Evolutionary conservation across 768 basidiomycete species (phyloP).

Genomic region (Termitomyces sp.): DNA sequence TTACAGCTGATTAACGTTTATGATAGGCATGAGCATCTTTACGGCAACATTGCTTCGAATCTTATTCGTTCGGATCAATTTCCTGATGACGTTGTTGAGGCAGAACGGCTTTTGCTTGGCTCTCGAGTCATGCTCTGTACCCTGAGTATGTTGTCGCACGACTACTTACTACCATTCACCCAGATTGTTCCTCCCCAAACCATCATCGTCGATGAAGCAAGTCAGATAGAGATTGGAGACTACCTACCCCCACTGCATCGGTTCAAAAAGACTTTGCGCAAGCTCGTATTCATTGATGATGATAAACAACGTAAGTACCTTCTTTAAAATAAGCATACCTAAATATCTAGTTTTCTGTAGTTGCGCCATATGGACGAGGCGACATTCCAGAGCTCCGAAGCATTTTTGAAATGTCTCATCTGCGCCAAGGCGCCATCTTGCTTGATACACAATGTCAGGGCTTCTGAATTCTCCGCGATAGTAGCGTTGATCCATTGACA

Average conservation of each 20-base stretch:
- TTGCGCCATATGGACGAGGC: constrained; percentile 59
- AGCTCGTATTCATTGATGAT: constrained; percentile 48
- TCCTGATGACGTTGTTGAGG: constrained; percentile 13
- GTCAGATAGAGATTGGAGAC: constrained; percentile 46
- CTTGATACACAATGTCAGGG: constrained; percentile 58
- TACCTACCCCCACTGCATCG: constrained; percentile 35
- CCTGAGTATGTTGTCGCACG: constrained; percentile 53
- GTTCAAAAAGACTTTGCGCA: constrained; percentile 29
- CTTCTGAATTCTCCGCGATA: neutral
- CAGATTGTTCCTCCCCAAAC: constrained; percentile 29
- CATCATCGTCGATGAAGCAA: constrained; percentile 49
- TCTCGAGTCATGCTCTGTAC: constrained; percentile 62
- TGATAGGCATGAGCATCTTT: constrained; percentile 70
- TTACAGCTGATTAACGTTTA: neutral
- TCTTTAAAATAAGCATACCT: neutral
- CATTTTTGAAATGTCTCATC: constrained; percentile 55
- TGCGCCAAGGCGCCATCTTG: constrained; percentile 35
- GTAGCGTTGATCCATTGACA: neutral
- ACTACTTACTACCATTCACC: constrained; percentile 17
- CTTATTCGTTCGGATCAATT: constrained; percentile 41
- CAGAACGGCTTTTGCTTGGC: constrained; percentile 23
- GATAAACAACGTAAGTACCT: constrained; percentile 41
- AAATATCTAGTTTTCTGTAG: constrained; percentile 25
- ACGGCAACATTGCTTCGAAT: constrained; percentile 39
- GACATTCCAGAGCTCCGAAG: constrained; percentile 46